Evolutionary conservation across 208 protist species (phyloP), one percentile per base, ranked within the genome.

Genomic region (Crithidia acanthocephali): DNA sequence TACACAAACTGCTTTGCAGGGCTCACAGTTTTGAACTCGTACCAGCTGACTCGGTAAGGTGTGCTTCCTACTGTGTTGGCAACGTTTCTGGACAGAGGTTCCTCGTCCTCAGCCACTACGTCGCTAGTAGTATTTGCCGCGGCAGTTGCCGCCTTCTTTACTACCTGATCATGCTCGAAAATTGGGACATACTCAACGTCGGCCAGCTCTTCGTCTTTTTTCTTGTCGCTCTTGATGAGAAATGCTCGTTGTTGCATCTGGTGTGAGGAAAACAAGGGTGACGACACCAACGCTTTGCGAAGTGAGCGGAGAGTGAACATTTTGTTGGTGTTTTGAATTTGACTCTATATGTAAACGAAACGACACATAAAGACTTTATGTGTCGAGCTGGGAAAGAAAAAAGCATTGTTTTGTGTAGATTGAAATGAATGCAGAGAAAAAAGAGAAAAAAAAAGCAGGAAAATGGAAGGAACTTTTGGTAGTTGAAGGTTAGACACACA

Each of bases 1-100:
- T 95, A 96, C 0, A 83, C 79, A 77, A 96, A 96, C 45, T 76
- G 67, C 65, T 95, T 94, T 20, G 88, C 79, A 30, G 92, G 92
- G 33, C 70, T 88, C 32, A 96, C 88, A 11, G 32, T 42, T 13
- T 80, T 70, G 72, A 89, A 82, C 37, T 87, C 75, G 58, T 94
- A 96, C 88, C 88, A 94, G 30, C 67, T 87, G 1, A 96, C 87
- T 13, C 88, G 66, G 66, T 94, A 96, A 0, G 88, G 88, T 44
- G 86, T 93, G 16, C 55, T 45, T 18, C 52, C 65, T 27, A 74
- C 50, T 22, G 80, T 90, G 69, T 95, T 94, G 30, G 81, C 66
- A 2, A 95, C 70, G 32, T 67, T 74, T 67, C 80, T 65, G 2
- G 87, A 81, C 11, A 95, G 74, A 20, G 87, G 91, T 51, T 94